These are phyloP conservation scores for Daldinia decipiens DNA, from an alignment of 495 filamentous ascomycete genomes.

Conservation along the genomic window DNA sequence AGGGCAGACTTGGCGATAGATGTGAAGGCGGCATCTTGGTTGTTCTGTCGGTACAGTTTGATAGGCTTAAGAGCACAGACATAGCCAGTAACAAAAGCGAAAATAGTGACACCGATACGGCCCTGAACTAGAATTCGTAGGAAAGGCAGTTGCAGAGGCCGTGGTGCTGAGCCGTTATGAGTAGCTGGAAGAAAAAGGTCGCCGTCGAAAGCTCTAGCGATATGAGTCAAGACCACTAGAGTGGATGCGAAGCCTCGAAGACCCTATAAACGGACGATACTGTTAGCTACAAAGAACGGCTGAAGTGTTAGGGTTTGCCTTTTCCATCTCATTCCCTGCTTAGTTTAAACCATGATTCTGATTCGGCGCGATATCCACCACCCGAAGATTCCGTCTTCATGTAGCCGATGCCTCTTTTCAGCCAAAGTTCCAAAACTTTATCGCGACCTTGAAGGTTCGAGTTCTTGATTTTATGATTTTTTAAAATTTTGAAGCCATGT, in stretches of 20 bases:
- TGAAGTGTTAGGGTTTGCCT: not conserved
- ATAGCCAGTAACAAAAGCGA: conserved; percentile 74
- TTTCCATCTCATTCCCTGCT: conserved; percentile 5
- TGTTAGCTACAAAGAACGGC: conserved; percentile 16
- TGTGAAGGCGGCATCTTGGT: conserved; percentile 61
- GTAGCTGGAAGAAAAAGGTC: conserved; percentile 66
- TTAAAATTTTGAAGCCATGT: not conserved
- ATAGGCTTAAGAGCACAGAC: conserved; percentile 74
- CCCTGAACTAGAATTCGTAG: conserved; percentile 72
- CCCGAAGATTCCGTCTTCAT: conserved; percentile 2
- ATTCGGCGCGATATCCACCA: not conserved
- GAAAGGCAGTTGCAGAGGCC: conserved; percentile 67
- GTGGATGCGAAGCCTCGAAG: conserved; percentile 72
- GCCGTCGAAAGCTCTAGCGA: conserved; percentile 68
- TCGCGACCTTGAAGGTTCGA: not conserved
- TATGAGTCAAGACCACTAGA: conserved; percentile 71
- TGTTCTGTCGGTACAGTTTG: conserved; percentile 66
- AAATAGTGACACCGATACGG: conserved; percentile 71
- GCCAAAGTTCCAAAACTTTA: not conserved
- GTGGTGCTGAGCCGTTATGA: conserved; percentile 57
- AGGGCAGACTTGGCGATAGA: conserved; percentile 70
- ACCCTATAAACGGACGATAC: conserved; percentile 55
- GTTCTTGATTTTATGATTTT: too few relatives aligned
- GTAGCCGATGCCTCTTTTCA: not conserved
- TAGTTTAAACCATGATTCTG: conserved; percentile 1